Percentiles rank a stretch among this genome's conserved stretches.
Evolutionary conservation across 768 basidiomycete genomes (phyloP).

Genomic region (Lepiota subincarnata): DNA sequence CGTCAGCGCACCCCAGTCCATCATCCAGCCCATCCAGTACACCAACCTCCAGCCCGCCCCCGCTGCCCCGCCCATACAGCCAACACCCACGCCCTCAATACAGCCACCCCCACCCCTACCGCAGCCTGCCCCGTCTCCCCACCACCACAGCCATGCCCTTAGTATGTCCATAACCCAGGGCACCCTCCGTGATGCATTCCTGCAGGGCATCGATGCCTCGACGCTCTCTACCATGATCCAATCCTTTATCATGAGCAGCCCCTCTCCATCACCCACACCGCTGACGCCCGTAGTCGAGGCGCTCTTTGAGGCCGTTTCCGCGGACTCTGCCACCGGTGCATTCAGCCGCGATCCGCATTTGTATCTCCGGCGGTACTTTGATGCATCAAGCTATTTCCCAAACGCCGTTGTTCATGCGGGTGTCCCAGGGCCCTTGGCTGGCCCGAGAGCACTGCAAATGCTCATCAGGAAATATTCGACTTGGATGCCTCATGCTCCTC

Average conservation of each 20-base stretch:
- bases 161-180: slow-evolving; percentile 27
- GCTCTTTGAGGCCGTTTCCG: slow-evolving; percentile 50
- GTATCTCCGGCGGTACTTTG: slow-evolving; percentile 43
- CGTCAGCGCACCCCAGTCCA: slow-evolving; percentile 26
- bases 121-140: slow-evolving; percentile 17
- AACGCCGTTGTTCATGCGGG: slow-evolving; percentile 48
- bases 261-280: slow-evolving; percentile 46
- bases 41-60: slow-evolving; percentile 31
- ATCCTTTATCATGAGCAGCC: slow-evolving; percentile 41
- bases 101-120: slow-evolving; percentile 15
- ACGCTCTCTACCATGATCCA: slow-evolving; percentile 54
- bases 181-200: slow-evolving; percentile 44
- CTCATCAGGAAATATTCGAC: slow-evolving; percentile 53
- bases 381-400: slow-evolving; percentile 29
- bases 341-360: slow-evolving; percentile 34
- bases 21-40: slow-evolving; percentile 39
- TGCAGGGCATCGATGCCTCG: slow-evolving; percentile 41
- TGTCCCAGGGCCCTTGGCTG: slow-evolving; percentile 50
- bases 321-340: slow-evolving; percentile 28
- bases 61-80: slow-evolving; percentile 21
- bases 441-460: slow-evolving; percentile 54
- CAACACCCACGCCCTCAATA: slow-evolving; percentile 16
- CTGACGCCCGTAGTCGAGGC: slow-evolving; percentile 47
- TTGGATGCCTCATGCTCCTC: slow-evolving; percentile 38
- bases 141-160: slow-evolving; percentile 17